Percentiles rank a stretch among this genome's conserved stretches.
Conservation (phyloP, 345 rosid genomes). For the Salix viminalis region DNA sequence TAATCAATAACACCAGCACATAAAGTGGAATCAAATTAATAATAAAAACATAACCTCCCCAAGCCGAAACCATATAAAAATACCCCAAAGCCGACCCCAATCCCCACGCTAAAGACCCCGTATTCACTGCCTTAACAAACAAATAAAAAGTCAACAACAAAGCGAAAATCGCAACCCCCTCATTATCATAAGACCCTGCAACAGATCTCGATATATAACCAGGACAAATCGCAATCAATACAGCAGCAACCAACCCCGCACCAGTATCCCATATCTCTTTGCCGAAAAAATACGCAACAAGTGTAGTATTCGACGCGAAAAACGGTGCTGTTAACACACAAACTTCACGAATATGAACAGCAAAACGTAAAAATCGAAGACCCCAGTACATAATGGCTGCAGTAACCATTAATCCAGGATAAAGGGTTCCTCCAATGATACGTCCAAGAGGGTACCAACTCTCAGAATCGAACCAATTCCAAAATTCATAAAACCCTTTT, state of each 20-base stretch:
- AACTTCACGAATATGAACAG: conserved; percentile 94
- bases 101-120: conserved; percentile 88
- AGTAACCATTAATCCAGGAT: conserved; percentile 91
- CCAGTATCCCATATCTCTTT: conserved; percentile 97
- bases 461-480: conserved; percentile 99
- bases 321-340: conserved; percentile 95
- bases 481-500: conserved; percentile 91
- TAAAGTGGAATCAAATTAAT: conserved; percentile 93
- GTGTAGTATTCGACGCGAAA: conserved; percentile 88
- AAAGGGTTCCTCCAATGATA: conserved; percentile 91
- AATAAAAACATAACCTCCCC: conserved; percentile 99
- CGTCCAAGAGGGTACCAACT: conserved; percentile 99
- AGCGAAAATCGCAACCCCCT: conserved; percentile 92
- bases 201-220: conserved; percentile 95
- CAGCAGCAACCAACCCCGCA: conserved; percentile 93
- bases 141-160: conserved; percentile 79
- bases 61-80: conserved; percentile 97
- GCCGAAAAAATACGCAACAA: conserved; percentile 94
- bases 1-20: conserved; percentile 81
- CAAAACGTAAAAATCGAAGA: conserved; percentile 60
- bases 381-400: conserved; percentile 78
- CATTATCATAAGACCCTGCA: conserved; percentile 94
- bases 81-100: conserved; percentile 93
- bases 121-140: conserved; percentile 86
- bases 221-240: conserved; percentile 86